Percentiles rank a stretch among this genome's conserved stretches.
Evolutionary conservation across 768 basidiomycete species (phyloP).

Genomic region (Rhizopogon rudus): DNA sequence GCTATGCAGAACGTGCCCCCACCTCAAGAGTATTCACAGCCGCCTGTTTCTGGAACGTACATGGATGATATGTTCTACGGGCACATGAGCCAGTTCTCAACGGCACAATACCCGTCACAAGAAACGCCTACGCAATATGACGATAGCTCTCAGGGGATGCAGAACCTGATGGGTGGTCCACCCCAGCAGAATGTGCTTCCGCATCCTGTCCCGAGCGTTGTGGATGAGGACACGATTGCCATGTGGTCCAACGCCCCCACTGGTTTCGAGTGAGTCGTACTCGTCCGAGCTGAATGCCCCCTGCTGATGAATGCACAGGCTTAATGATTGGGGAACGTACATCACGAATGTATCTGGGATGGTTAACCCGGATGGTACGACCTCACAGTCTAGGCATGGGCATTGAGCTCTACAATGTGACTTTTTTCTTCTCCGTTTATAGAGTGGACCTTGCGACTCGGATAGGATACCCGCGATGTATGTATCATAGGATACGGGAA

Average conservation of each 20-base stretch:
- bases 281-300: not conserved
- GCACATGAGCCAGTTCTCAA: conserved; percentile 7
- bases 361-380: conserved; percentile 10
- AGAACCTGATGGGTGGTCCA: not conserved
- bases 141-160: not conserved
- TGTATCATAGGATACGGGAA: not conserved
- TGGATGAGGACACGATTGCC: conserved; percentile 47
- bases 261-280: conserved; percentile 51
- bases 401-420: not conserved
- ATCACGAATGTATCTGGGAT: conserved; percentile 27
- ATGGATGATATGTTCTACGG: conserved; percentile 20
- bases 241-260: conserved; percentile 63
- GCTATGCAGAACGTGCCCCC: not conserved
- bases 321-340: conserved; percentile 37
- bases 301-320: conserved; percentile 18
- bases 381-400: not conserved
- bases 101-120: not conserved
- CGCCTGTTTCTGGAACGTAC: conserved; percentile 5
- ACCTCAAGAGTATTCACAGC: not conserved
- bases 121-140: not conserved
- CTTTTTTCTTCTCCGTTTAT: not conserved
- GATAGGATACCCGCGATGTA: not conserved
- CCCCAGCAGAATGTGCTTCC: not conserved
- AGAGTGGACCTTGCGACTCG: not conserved
- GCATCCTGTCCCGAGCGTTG: conserved; percentile 7